Evolutionary conservation across 2,329 filamentous ascomycete species (phyloP).

Genomic region (Neurospora crassa): DNA sequence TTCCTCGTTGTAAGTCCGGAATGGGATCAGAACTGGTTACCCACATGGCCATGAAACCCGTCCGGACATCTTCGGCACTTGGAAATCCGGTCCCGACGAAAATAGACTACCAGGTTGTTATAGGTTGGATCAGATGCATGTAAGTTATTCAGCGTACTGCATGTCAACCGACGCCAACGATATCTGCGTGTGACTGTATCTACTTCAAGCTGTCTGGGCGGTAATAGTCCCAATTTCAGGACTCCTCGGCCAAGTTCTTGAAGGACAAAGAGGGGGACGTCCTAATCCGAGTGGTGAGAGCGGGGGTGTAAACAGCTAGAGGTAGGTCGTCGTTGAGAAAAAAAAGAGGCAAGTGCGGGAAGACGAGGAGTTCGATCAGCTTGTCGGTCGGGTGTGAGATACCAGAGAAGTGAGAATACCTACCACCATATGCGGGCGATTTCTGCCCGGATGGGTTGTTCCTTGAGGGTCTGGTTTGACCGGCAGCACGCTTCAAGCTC

Average conservation of each 20-base stretch:
- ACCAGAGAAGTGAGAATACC: background rate
- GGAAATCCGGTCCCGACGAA: background rate
- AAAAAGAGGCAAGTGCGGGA: rapidly evolving
- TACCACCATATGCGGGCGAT: background rate
- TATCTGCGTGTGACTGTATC: background rate
- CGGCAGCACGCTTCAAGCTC: background rate
- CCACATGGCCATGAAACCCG: background rate
- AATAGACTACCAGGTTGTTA: background rate
- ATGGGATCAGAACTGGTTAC: background rate
- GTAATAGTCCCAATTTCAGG: background rate
- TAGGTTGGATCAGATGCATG: background rate
- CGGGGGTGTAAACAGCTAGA: background rate
- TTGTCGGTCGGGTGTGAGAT: background rate
- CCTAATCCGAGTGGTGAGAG: background rate
- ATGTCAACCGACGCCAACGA: background rate
- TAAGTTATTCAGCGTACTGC: background rate
- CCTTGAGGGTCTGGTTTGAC: too few species aligned
- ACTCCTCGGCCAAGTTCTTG: background rate
- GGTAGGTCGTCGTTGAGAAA: background rate
- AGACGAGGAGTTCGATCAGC: background rate
- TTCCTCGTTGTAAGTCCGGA: background rate
- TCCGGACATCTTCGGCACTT: background rate
- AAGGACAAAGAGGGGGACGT: background rate
- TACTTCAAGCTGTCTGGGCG: background rate
- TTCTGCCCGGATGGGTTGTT: background rate